phyloP scores from a whole-genome alignment of 345 rosid genomes.

The Acer saccharum region DNA sequence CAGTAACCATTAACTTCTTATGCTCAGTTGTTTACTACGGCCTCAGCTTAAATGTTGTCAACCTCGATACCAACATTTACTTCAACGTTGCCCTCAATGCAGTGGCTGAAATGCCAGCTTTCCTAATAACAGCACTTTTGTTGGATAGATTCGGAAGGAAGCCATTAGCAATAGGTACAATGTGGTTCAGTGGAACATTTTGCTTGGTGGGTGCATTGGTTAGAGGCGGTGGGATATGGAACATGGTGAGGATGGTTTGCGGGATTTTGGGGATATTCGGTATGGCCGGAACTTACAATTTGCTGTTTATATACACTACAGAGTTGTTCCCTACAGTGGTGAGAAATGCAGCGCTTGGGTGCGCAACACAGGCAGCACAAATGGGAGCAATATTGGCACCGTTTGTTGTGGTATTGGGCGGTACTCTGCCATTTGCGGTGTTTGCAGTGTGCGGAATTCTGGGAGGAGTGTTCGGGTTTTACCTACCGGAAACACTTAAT shows the following conservation, averaged over 20 bases:
- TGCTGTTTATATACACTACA: constrained; percentile 76
- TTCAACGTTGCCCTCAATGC: constrained; percentile 74
- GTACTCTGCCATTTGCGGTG: constrained; percentile 63
- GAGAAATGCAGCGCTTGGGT: constrained; percentile 88
- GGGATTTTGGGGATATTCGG: constrained; percentile 86
- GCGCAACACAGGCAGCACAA: constrained; percentile 79
- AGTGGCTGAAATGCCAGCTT: constrained; percentile 86
- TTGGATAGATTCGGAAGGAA: constrained; percentile 75
- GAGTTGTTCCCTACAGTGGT: constrained; percentile 94
- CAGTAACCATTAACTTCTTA: constrained; percentile 63
- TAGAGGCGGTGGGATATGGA: constrained; percentile 56
- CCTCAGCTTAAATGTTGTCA: constrained; percentile 82
- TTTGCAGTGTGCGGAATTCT: constrained; percentile 63
- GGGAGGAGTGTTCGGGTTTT: constrained; percentile 78
- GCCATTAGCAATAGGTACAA: constrained; percentile 77
- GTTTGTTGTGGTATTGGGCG: constrained; percentile 78
- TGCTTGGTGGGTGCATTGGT: constrained; percentile 56
- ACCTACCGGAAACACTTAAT: constrained; percentile 83
- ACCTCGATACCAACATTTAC: constrained; percentile 86
- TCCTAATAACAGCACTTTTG: constrained; percentile 66
- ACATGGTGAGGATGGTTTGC: constrained; percentile 59
- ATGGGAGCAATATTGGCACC: constrained; percentile 94
- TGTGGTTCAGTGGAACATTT: constrained; percentile 77
- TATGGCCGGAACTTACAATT: constrained; percentile 84
- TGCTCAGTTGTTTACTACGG: constrained; percentile 88